Evolutionary conservation across 768 basidiomycete species (phyloP).

Genomic region (Leccinum incarnatum): DNA sequence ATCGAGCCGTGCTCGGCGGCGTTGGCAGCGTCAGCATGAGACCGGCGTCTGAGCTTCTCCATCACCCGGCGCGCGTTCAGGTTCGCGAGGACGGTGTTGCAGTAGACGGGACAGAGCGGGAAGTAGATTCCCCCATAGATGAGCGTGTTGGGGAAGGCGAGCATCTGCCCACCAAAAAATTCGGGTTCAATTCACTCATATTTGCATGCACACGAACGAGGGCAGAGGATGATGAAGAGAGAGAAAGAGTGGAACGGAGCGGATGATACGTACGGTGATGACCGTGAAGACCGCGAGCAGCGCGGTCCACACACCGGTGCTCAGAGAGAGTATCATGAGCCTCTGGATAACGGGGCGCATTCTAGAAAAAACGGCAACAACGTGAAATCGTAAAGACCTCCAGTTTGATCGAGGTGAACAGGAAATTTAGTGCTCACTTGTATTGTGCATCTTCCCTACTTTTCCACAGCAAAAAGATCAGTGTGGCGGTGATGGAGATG

Average conservation of each 20-base stretch:
- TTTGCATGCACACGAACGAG: not conserved
- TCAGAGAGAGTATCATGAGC: constrained; percentile 15
- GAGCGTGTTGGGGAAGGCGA: constrained; percentile 11
- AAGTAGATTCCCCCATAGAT: constrained; percentile 26
- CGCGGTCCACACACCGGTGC: constrained; percentile 18
- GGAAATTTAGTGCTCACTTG: not conserved
- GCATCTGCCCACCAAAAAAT: constrained; percentile 5
- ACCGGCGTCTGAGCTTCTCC: constrained; percentile 10
- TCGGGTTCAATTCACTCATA: not conserved
- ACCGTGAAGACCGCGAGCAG: constrained; percentile 13
- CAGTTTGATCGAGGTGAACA: not conserved
- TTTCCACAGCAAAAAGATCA: constrained; percentile 13
- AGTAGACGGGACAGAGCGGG: constrained; percentile 31
- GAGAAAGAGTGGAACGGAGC: not conserved
- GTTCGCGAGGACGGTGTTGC: constrained; percentile 32
- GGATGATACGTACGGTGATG: constrained; percentile 8
- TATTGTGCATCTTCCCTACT: constrained; percentile 16
- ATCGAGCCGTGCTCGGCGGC: constrained; percentile 4
- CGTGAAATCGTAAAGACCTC: not conserved
- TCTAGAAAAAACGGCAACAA: not conserved
- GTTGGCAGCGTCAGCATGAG: not conserved
- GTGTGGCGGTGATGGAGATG: constrained; percentile 13
- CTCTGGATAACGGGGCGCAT: constrained; percentile 18
- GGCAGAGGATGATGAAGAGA: not conserved
- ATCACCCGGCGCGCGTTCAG: constrained; percentile 28